phyloP scores from a whole-genome alignment of 129 eudicot genomes.

The Chrysanthemum lavandulifolium region DNA sequence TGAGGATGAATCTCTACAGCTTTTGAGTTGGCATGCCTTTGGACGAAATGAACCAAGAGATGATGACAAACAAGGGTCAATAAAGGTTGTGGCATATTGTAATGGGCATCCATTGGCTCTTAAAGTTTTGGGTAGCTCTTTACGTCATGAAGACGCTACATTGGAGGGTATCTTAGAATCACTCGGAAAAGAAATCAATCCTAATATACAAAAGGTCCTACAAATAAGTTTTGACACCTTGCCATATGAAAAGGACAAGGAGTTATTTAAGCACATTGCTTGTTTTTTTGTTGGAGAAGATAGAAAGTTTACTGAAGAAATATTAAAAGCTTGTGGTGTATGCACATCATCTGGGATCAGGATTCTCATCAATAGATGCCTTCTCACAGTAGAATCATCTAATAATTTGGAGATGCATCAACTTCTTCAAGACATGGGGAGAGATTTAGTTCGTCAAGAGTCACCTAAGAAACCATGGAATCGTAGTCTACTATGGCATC shows the following conservation, averaged over 20 bases:
- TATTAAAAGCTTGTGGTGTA: conserved; percentile 13
- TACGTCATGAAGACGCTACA: conserved; percentile 13
- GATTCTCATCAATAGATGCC: conserved; percentile 24
- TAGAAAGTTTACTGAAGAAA: conserved; percentile 14
- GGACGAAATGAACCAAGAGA: neutral
- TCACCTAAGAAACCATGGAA: conserved; percentile 21
- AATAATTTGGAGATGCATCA: conserved; percentile 26
- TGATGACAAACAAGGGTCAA: neutral
- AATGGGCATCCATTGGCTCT: conserved; percentile 38
- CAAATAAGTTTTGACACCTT: conserved; percentile 23
- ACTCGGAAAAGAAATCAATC: conserved; percentile 10
- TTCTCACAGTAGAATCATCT: neutral
- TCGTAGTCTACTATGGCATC: conserved; percentile 20
- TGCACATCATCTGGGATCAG: conserved; percentile 12
- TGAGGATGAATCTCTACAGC: conserved; percentile 14
- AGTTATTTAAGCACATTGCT: conserved; percentile 37
- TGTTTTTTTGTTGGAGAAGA: conserved; percentile 31
- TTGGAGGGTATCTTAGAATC: conserved; percentile 21
- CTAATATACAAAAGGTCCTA: neutral
- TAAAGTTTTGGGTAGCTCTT: conserved; percentile 29
- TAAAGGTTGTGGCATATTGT: conserved; percentile 24
- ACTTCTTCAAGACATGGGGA: conserved; percentile 32
- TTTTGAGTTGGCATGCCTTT: conserved; percentile 36
- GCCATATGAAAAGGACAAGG: conserved; percentile 22
- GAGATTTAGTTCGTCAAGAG: conserved; percentile 30